Percentiles rank a stretch among this genome's conserved stretches.
Evolutionary conservation across 2,329 filamentous ascomycete genomes (phyloP).

Genomic region (Madurella fahalii): DNA sequence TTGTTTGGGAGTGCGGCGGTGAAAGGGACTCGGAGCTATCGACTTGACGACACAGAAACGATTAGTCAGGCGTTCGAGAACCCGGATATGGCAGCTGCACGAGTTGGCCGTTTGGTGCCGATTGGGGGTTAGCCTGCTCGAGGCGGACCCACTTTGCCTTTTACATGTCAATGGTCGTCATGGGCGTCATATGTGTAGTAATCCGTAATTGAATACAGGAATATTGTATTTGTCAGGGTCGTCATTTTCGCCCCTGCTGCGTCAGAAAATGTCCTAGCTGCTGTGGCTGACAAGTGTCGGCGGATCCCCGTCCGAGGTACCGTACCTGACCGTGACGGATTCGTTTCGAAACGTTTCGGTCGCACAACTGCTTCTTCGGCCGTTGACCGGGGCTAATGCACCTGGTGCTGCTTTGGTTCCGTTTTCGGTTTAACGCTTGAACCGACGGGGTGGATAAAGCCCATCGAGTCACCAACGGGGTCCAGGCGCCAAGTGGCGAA

Average conservation of each 20-base stretch:
- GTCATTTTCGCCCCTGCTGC: too few relatives aligned
- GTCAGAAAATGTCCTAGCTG: too few relatives aligned
- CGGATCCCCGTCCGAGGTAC: too few relatives aligned
- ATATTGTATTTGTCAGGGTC: too few relatives aligned
- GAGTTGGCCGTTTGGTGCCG: conserved; percentile 12
- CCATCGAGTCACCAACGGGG: too few relatives aligned
- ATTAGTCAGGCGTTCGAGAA: conserved; percentile 7
- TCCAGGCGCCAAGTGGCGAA: neutral
- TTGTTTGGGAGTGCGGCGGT: neutral
- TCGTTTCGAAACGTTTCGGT: too few relatives aligned
- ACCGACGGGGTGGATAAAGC: neutral
- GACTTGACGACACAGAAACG: neutral
- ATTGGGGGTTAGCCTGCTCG: conserved; percentile 6
- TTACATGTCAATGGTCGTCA: neutral
- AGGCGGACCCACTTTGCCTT: neutral
- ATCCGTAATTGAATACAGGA: too few relatives aligned
- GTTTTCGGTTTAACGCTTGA: conserved; percentile 11
- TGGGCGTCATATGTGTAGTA: too few relatives aligned
- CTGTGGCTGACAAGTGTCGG: too few relatives aligned
- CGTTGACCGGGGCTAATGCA: conserved; percentile 12
- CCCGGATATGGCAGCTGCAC: neutral
- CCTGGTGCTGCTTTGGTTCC: conserved; percentile 12
- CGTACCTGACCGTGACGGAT: too few relatives aligned
- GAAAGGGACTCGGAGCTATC: too few relatives aligned
- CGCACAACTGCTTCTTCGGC: neutral